phyloP scores from a whole-genome alignment of 116 monocot genomes.

The Iris pallida region DNA sequence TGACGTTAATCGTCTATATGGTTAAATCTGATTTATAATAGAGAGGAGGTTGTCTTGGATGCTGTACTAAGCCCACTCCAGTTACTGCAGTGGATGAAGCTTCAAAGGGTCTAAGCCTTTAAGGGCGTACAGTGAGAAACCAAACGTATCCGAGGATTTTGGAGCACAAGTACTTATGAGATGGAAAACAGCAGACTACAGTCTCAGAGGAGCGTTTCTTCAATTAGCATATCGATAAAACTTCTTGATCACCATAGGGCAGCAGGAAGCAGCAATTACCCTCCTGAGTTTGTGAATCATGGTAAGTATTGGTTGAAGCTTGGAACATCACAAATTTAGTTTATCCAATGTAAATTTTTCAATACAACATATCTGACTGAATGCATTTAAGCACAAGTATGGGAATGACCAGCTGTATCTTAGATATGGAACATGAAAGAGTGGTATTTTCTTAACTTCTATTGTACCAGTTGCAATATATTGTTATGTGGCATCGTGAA shows the following conservation, averaged over 20 bases:
- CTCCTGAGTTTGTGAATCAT: constrained; percentile 78
- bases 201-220: constrained; percentile 79
- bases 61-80: constrained; percentile 63
- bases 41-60: constrained; percentile 96
- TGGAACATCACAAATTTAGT: not conserved
- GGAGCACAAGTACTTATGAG: constrained; percentile 84
- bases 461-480: too few relatives aligned
- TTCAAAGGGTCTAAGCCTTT: constrained; percentile 70
- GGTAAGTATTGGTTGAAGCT: constrained; percentile 26
- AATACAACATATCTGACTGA: too few relatives aligned
- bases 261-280: constrained; percentile 48
- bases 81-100: constrained; percentile 80
- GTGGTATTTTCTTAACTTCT: too few relatives aligned
- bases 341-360: too few relatives aligned
- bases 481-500: too few relatives aligned
- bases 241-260: constrained; percentile 39
- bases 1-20: constrained; percentile 8
- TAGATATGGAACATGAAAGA: too few relatives aligned
- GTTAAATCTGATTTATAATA: constrained; percentile 63
- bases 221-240: constrained; percentile 59
- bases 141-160: constrained; percentile 63
- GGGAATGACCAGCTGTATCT: too few relatives aligned
- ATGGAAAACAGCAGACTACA: constrained; percentile 84
- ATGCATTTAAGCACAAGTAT: too few relatives aligned
- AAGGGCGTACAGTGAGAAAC: constrained; percentile 58